Base-by-base conservation (phyloP, 1,284 basidiomycete genomes). In the Rugosomyces carneus region DNA sequence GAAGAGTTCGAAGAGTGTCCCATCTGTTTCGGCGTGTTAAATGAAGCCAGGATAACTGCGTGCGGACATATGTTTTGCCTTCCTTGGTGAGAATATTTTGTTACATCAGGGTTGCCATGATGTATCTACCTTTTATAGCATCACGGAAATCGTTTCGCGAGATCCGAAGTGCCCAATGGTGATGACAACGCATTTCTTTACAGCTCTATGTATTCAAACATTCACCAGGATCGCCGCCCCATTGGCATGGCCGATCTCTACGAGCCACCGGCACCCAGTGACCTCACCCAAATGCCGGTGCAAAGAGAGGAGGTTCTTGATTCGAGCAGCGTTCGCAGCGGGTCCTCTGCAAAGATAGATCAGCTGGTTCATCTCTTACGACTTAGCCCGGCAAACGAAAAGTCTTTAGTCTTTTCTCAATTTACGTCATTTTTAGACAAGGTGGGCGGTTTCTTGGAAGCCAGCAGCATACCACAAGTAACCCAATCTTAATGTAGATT, bases 1-100 rank as follows among this genome's bases (percentile, higher is more conserved):
- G 87, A 89, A 55, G 89, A 93, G 53, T 83, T 74, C 45, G 88
- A 91, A 64, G 91, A 93, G 60, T 93, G 90, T 56, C 78, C 84
- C 2, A 74, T 93, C 36, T 93, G 89, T 58, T 87, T 90, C 55
- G 67, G 71, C 44, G 64, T 80, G 9, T 57, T 85, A 8, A 70
- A 68, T 10, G 78, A 90, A 26, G 82, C 89, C 1, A 73, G 86
- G 37, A 92, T 93, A 54, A 91, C 90, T 0, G 70, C 72, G 42
- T 93, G 91, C 59, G 69, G 79, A 0, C 91, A 93, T 59, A 67
- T 74, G 46, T 93, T 86, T 65, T 93, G 90, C 59, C 60, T 83
- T 54, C 64, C 73, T 55, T 93, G 80, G 84, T 85, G 56, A 39
- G 75, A 43, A 37, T 34, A 16, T 15, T 32, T 2, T 19, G 2